Evolutionary conservation across 148 eudicot species (phyloP), one percentile per base, ranked within the genome.

Genomic region (Vaccinium macrocarpon): DNA sequence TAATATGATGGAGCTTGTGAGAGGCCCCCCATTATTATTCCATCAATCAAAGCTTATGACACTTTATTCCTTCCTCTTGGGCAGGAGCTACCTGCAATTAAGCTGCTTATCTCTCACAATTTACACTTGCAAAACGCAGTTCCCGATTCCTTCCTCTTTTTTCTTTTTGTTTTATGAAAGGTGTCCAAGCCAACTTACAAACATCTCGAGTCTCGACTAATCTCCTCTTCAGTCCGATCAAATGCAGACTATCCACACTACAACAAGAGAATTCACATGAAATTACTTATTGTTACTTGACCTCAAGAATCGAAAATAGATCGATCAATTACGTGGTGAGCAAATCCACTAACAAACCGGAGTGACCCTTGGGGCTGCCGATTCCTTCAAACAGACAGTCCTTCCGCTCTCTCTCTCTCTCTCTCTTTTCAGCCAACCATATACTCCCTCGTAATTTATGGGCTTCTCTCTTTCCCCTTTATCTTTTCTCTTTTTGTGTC

Each of bases 351-450:
- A 42, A 42, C 5, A 0, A 42, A 42, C 46, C 7, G 46, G 46
- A 42, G 6, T 42, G 46, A 35, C 38, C 38, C 38, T 35, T 35
- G 38, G 38, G 38, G 38, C 2, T 86, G 83, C 90, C 88, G 80
- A 90, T 84, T 86, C 87, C 87, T 90, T 93, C 96, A 93, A 91
- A 91, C 84, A 93, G 93, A 91, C 94, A 91, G 91, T 62, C 87
- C 89, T 86, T 94, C 92, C 87, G 84, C 90, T 85, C 85, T 87
- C 38, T 32, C 1, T n/a, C n/a, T n/a, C n/a, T n/a, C 35, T 32
- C 38, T 35, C 90, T 90, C 91, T 87, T 88, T 83, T 85, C 61
- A 84, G 82, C 32, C 72, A 25, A 10, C 72, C 29, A 62, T 62
- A 62, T 8, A 25, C 15, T 78, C 62, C 92, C 90, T 92, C 87